phyloP scores from a whole-genome alignment of 2,329 filamentous ascomycete genomes.

The Penicillium sp. region DNA sequence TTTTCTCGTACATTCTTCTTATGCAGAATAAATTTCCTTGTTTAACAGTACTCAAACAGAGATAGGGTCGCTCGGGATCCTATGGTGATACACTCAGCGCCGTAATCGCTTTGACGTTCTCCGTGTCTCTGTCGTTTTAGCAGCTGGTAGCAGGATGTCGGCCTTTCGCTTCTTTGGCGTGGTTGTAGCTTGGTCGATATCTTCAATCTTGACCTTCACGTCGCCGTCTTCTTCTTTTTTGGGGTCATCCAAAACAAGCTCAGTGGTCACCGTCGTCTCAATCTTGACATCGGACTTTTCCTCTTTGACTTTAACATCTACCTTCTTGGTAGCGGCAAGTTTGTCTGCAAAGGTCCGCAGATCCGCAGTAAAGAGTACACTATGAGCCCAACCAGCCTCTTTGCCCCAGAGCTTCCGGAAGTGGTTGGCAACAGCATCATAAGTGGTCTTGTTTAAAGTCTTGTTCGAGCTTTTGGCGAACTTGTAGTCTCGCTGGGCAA shows the following conservation, averaged over 20 bases:
- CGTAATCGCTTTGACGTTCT: conserved; percentile 35
- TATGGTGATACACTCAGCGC: neutral
- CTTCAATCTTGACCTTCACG: conserved; percentile 22
- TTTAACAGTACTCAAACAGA: too few species aligned
- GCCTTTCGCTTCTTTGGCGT: conserved; percentile 17
- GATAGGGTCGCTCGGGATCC: too few species aligned
- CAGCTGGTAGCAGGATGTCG: conserved; percentile 21
- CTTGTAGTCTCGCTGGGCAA: conserved; percentile 92
- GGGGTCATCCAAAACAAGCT: conserved; percentile 25
- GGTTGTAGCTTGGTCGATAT: conserved; percentile 14
- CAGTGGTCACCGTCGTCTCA: conserved; percentile 29
- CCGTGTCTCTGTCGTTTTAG: conserved; percentile 27
- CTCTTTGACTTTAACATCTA: conserved; percentile 36
- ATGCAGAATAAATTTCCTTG: neutral
- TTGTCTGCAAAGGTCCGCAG: conserved; percentile 78
- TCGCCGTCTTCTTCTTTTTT: conserved; percentile 24
- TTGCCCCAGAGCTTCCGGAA: conserved; percentile 89
- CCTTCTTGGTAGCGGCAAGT: conserved; percentile 45
- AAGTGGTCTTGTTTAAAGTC: conserved; percentile 83
- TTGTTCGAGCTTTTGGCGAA: conserved; percentile 82
- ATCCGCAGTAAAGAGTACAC: conserved; percentile 93
- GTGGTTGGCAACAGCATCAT: conserved; percentile 85
- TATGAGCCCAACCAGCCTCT: conserved; percentile 97
- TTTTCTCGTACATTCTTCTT: too few species aligned
- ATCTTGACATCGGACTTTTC: conserved; percentile 29